Percentiles rank a stretch among this genome's conserved stretches.
phyloP scores from a whole-genome alignment of 345 rosid species.

The Citrus medica region DNA sequence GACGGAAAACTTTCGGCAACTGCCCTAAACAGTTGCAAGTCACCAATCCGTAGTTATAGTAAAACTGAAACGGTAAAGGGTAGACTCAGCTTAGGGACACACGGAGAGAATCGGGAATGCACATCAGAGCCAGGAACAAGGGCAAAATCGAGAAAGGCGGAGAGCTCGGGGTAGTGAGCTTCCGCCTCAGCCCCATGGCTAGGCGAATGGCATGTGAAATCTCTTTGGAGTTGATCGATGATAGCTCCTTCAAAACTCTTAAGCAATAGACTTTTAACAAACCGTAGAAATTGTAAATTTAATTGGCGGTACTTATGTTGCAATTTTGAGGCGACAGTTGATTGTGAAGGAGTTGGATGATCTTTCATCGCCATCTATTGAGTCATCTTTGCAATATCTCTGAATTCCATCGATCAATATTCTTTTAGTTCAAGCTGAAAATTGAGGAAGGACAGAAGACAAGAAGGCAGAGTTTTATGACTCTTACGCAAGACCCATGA shows the following conservation, averaged over 20 bases:
- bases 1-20: slow-evolving; percentile 63
- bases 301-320: slow-evolving; percentile 35
- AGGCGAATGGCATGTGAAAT: slow-evolving; percentile 49
- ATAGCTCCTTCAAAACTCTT: slow-evolving; percentile 77
- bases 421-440: too few species aligned
- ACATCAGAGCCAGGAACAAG: slow-evolving; percentile 65
- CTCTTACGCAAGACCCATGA: too few species aligned
- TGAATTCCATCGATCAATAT: too few species aligned
- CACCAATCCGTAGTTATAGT: slow-evolving; percentile 45
- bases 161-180: slow-evolving; percentile 54
- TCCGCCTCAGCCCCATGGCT: slow-evolving; percentile 54
- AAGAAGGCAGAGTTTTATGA: too few species aligned
- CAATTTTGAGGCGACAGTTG: slow-evolving; percentile 56
- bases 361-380: slow-evolving; percentile 88
- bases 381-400: slow-evolving; percentile 42
- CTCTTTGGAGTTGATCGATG: slow-evolving; percentile 23
- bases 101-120: slow-evolving; percentile 42
- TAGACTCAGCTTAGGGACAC: slow-evolving; percentile 55
- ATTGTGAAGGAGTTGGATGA: slow-evolving; percentile 48
- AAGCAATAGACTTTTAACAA: background rate
- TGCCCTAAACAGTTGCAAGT: slow-evolving; percentile 29
- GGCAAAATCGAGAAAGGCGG: slow-evolving; percentile 57
- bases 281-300: slow-evolving; percentile 5
- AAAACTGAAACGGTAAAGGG: too few species aligned
- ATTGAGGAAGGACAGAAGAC: too few species aligned